Conservation (phyloP, 768 basidiomycete genomes). For the Boletus rex-veris region DNA sequence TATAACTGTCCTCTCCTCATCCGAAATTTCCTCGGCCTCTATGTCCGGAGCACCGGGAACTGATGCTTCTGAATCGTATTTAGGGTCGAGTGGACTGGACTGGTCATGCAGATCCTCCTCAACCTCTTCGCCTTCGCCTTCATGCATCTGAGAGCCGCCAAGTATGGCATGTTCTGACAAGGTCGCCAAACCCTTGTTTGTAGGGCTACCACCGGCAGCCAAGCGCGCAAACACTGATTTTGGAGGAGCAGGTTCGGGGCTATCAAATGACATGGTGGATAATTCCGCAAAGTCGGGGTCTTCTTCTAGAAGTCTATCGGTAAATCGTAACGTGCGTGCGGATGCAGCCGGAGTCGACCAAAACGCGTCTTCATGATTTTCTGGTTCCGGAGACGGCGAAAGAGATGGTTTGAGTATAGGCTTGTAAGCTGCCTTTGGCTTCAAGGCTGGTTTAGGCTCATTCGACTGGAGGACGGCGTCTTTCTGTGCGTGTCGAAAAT, state of each 20-base stretch:
- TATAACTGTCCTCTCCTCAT: conserved; percentile 32
- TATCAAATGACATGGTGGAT: conserved; percentile 44
- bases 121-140: background rate
- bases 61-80: conserved; percentile 1
- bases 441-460: conserved; percentile 6
- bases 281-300: conserved; percentile 54
- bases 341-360: conserved; percentile 57
- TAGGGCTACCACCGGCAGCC: conserved; percentile 7
- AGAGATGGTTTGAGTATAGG: conserved; percentile 10
- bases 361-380: conserved; percentile 52
- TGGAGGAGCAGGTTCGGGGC: conserved; percentile 37
- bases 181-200: conserved; percentile 2
- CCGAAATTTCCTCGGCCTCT: conserved; percentile 14
- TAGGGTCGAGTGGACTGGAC: conserved; percentile 9
- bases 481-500: conserved; percentile 21
- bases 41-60: background rate
- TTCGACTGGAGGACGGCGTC: conserved; percentile 25
- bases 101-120: conserved; percentile 11
- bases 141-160: background rate
- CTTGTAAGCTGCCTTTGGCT: conserved; percentile 12
- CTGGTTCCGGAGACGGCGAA: conserved; percentile 25
- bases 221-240: conserved; percentile 29
- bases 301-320: conserved; percentile 61
- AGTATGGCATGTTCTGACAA: conserved; percentile 7
- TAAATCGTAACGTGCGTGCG: conserved; percentile 59